Conservation (phyloP, 169 alveolate species). For the Plasmodium yoelii region DNA sequence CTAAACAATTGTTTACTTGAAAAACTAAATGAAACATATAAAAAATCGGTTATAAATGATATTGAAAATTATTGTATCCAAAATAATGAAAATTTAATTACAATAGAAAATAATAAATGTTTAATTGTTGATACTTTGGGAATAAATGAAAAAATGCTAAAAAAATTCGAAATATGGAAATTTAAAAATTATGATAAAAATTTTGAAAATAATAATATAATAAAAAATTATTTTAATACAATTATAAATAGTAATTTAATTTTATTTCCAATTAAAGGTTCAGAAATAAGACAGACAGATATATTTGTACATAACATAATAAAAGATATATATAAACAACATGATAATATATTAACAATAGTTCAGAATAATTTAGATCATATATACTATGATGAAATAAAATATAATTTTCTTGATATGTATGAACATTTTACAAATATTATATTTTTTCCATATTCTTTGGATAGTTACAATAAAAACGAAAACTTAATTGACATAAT, state of each 20-base stretch:
- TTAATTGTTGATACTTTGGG: constrained; percentile 45
- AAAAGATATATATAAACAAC: constrained; percentile 6
- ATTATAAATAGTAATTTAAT: constrained; percentile 43
- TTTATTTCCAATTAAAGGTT: constrained; percentile 14
- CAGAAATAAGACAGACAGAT: constrained; percentile 30
- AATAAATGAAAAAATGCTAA: constrained; percentile 50
- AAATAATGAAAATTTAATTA: constrained; percentile 22
- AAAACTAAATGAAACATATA: constrained; percentile 24
- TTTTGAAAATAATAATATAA: constrained; percentile 20
- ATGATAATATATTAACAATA: constrained; percentile 19
- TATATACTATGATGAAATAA: background rate
- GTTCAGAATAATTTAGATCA: constrained; percentile 1
- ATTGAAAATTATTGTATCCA: constrained; percentile 32
- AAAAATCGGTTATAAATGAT: constrained; percentile 25
- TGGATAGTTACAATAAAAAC: constrained; percentile 3
- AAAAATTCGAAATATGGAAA: constrained; percentile 16
- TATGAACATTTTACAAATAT: constrained; percentile 40
- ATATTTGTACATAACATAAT: constrained; percentile 27
- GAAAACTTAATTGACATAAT: constrained; percentile 8
- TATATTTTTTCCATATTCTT: constrained; percentile 24
- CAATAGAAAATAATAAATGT: constrained; percentile 29
- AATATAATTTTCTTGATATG: constrained; percentile 18
- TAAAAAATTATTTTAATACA: constrained; percentile 16
- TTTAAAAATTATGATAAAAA: background rate
- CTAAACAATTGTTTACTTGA: constrained; percentile 30